A percentile compares a stretch with the other conserved stretches of the same genome.
Conservation (phyloP, 805 yeast genomes). For the Wickerhamomyces rabaulensis region DNA sequence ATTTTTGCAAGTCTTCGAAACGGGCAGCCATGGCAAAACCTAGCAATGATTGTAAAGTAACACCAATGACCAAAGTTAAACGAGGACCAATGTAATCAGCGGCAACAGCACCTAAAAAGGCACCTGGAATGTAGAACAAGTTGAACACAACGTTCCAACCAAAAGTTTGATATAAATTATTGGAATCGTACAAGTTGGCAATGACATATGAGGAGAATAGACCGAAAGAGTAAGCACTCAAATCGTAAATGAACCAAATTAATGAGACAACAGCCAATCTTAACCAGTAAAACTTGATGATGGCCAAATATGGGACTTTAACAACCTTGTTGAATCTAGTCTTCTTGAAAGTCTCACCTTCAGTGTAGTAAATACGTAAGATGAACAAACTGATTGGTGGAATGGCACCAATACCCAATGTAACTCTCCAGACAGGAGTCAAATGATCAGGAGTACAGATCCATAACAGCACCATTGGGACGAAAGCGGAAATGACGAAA, state of each 20-base stretch:
- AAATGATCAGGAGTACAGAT: slow-evolving; percentile 69
- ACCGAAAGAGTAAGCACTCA: slow-evolving; percentile 83
- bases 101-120: slow-evolving; percentile 76
- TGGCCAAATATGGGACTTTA: slow-evolving; percentile 58
- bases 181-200: slow-evolving; percentile 48
- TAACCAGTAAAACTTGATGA: slow-evolving; percentile 80
- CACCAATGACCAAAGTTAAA: slow-evolving; percentile 66
- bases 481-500: slow-evolving; percentile 77
- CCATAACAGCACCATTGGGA: slow-evolving; percentile 82
- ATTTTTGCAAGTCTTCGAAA: slow-evolving; percentile 46
- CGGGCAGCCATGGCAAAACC: slow-evolving; percentile 83
- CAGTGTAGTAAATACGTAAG: slow-evolving; percentile 70
- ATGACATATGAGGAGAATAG: slow-evolving; percentile 75
- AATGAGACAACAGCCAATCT: slow-evolving; percentile 64
- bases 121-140: slow-evolving; percentile 85
- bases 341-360: slow-evolving; percentile 66
- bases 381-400: slow-evolving; percentile 77
- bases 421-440: slow-evolving; percentile 85
- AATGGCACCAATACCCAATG: slow-evolving; percentile 85
- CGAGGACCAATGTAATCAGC: slow-evolving; percentile 95
- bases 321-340: slow-evolving; percentile 61
- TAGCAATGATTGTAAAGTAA: slow-evolving; percentile 64
- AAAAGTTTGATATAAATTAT: slow-evolving; percentile 64
- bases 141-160: slow-evolving; percentile 93
- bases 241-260: slow-evolving; percentile 91